Evolutionary conservation across 805 yeast species (phyloP), one percentile per base, ranked within the genome.

Genomic region (Pichia californica): DNA sequence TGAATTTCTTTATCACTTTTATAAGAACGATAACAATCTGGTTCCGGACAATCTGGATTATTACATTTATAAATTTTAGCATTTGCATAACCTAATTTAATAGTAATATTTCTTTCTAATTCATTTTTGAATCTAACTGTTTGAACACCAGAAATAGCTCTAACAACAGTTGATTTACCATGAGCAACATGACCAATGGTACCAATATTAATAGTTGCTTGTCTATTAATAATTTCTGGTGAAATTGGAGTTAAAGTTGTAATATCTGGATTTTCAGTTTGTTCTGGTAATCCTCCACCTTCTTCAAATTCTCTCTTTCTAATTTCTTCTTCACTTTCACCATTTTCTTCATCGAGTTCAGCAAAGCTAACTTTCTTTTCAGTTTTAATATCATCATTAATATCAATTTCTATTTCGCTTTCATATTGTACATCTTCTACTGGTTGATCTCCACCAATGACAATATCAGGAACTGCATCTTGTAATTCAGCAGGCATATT

Each of bases 121-220:
- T 93, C 99, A 71, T 91, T 95, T 76, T 93, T 93, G 77, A 93
- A 93, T 71, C 99, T 84, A 52, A 93, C 99, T 18, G 99, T 93
- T 67, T 94, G 99, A 36, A 94, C 98, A 50, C 99, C 98, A 3
- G 98, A 89, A 54, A 93, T 93, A 58, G 98, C 98, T 56, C 97
- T 97, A 47, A 97, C 93, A 61, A 91, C 80, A 41, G 98, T 89
- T 54, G 98, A 88, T 71, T 91, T 91, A 70, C 99, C 99, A 71
- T 93, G 98, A 69, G 93, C 99, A 54, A 91, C 98, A 67, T 91
- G 99, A 54, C 99, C 99, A 63, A 91, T 91, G 61, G 98, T 91
- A 68, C 99, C 99, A 61, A 93, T 93, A 68, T 93, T 93, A 63
- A 93, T 88, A 39, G 99, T 93, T 50, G 99, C 99, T 72, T 93